Evolutionary conservation across 352 stramenopile species (phyloP).

Genomic region (Phytophthora brassicae): DNA sequence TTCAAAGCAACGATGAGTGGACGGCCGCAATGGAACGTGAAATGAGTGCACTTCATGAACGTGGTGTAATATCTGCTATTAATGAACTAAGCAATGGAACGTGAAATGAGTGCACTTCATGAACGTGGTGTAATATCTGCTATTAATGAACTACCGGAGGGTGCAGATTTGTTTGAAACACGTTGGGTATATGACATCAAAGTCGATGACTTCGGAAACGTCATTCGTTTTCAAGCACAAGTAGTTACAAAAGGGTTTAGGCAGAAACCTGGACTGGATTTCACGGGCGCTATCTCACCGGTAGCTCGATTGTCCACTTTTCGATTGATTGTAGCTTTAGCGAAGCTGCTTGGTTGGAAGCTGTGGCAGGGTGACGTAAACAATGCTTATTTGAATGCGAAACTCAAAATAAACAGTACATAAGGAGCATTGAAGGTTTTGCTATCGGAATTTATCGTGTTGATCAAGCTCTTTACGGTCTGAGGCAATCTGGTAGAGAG

Average conservation of each 20-base stretch:
- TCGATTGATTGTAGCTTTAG: neutral
- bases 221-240: neutral
- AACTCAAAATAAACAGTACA: constrained; percentile 4
- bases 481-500: neutral
- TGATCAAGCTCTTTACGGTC: neutral
- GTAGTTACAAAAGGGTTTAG: neutral
- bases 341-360: neutral
- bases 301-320: neutral
- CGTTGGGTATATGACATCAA: constrained; percentile 2
- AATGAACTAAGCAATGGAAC: neutral
- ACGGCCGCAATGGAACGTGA: constrained; percentile 1
- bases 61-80: neutral
- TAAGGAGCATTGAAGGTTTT: neutral
- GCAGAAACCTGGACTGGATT: neutral
- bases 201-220: neutral
- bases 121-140: neutral
- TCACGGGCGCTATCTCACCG: neutral
- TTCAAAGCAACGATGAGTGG: neutral
- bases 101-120: neutral
- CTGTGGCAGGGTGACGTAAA: constrained; percentile 9
- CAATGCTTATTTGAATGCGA: constrained; percentile 13
- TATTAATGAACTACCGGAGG: neutral
- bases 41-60: neutral
- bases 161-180: neutral
- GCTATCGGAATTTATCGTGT: neutral